Conservation (phyloP, 2,329 filamentous ascomycete genomes). For the Pestalotiopsis sp. region DNA sequence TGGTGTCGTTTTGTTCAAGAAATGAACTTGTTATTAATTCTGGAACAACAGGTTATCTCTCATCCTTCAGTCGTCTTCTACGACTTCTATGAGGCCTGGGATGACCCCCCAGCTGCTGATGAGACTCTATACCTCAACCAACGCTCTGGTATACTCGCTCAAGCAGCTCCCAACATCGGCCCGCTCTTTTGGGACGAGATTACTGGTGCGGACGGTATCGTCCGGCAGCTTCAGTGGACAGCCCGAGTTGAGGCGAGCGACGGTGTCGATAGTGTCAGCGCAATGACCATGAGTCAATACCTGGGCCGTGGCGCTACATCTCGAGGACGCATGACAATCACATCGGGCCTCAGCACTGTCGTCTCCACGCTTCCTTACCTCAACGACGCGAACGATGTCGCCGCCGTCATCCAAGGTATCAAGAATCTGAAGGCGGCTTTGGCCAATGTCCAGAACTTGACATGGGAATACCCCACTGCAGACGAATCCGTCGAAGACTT, state of each 20-base stretch:
- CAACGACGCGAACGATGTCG: constrained; percentile 55
- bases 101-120: constrained; percentile 45
- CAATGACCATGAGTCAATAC: constrained; percentile 59
- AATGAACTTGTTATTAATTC: constrained; percentile 10
- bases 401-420: constrained; percentile 64
- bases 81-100: constrained; percentile 65
- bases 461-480: constrained; percentile 54
- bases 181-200: constrained; percentile 62
- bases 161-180: constrained; percentile 66
- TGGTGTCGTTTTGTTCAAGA: too few relatives aligned
- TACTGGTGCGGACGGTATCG: constrained; percentile 56
- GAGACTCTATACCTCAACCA: constrained; percentile 43
- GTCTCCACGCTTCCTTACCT: constrained; percentile 63
- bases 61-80: constrained; percentile 57
- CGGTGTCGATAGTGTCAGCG: constrained; percentile 33
- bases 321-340: constrained; percentile 62
- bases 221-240: constrained; percentile 66
- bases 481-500: constrained; percentile 55
- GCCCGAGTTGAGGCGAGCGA: constrained; percentile 61
- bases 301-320: constrained; percentile 65
- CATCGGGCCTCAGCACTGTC: constrained; percentile 53
- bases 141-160: constrained; percentile 60
- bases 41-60: constrained; percentile 42
- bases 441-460: constrained; percentile 52
- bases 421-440: constrained; percentile 59